Evolutionary conservation across 306 rosid species (phyloP).

Genomic region (Cicer arietinum): DNA sequence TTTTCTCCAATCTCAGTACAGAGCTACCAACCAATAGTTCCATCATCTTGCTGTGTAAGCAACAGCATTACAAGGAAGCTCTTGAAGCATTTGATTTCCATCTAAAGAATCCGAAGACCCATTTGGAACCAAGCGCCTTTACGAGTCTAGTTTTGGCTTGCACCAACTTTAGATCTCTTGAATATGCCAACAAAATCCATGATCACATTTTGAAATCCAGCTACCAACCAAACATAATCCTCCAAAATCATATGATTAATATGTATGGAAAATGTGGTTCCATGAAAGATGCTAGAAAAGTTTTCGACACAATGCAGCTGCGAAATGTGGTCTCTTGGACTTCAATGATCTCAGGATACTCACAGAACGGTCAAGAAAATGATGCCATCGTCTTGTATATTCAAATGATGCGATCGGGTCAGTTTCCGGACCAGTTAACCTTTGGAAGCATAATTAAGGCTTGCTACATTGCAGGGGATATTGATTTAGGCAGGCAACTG

Average conservation of each 20-base stretch:
- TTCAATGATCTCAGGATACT: slow-evolving; percentile 70
- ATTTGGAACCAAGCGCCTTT: slow-evolving; percentile 55
- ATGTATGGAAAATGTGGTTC: slow-evolving; percentile 88
- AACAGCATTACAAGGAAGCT: slow-evolving; percentile 62
- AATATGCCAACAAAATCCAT: slow-evolving; percentile 63
- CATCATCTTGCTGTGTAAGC: slow-evolving; percentile 59
- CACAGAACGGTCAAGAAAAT: slow-evolving; percentile 58
- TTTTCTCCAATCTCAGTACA: slow-evolving; percentile 35
- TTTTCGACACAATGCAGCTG: slow-evolving; percentile 67
- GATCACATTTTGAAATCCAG: slow-evolving; percentile 52
- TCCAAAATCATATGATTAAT: slow-evolving; percentile 68
- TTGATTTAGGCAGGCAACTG: slow-evolving; percentile 61
- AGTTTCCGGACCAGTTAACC: slow-evolving; percentile 68
- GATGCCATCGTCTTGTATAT: slow-evolving; percentile 64
- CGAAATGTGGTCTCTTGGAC: slow-evolving; percentile 83
- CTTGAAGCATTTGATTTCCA: slow-evolving; percentile 63
- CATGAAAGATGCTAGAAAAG: slow-evolving; percentile 63
- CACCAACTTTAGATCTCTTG: slow-evolving; percentile 65
- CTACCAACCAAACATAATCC: slow-evolving; percentile 54
- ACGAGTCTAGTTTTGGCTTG: slow-evolving; percentile 66
- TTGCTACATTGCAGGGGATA: slow-evolving; percentile 58
- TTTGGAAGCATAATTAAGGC: slow-evolving; percentile 76
- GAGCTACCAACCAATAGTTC: slow-evolving; percentile 53
- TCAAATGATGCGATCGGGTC: slow-evolving; percentile 64
- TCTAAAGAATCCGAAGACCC: slow-evolving; percentile 41